Conservation (phyloP, 495 filamentous ascomycete species). For the Neurospora pannonica region DNA sequence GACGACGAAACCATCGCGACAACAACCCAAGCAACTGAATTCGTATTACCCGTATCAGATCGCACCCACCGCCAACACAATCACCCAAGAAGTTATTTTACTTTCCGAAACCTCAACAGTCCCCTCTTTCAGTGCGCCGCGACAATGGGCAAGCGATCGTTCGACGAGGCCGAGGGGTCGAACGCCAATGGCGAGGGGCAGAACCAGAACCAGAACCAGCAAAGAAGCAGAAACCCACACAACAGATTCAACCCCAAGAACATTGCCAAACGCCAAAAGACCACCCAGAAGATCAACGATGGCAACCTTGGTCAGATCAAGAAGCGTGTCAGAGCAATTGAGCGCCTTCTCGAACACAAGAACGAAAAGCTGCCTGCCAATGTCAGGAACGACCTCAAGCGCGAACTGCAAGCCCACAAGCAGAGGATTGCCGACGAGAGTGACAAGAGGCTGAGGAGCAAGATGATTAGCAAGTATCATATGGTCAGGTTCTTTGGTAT, state of each 20-base stretch:
- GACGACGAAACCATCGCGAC: background rate
- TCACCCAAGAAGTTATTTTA: background rate
- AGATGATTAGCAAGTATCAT: slow-evolving; percentile 81
- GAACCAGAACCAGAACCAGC: slow-evolving; percentile 9
- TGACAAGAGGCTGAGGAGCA: slow-evolving; percentile 50
- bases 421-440: slow-evolving; percentile 52
- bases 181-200: slow-evolving; percentile 2
- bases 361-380: slow-evolving; percentile 59
- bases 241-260: slow-evolving; percentile 8
- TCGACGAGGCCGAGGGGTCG: slow-evolving; percentile 15
- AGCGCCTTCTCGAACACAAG: slow-evolving; percentile 49
- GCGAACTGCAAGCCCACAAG: slow-evolving; percentile 67
- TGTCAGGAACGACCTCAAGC: slow-evolving; percentile 65
- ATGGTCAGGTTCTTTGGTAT: slow-evolving; percentile 86
- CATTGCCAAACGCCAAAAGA: slow-evolving; percentile 21
- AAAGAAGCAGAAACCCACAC: background rate
- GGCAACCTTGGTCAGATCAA: slow-evolving; percentile 38
- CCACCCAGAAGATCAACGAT: slow-evolving; percentile 20
- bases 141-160: slow-evolving; percentile 12
- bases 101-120: background rate
- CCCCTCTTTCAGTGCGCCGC: background rate
- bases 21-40: background rate
- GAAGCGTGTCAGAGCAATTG: slow-evolving; percentile 51
- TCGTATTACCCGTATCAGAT: background rate
- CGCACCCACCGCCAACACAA: background rate